Evolutionary conservation across 2,329 filamentous ascomycete genomes (phyloP).

Genomic region (Xylogone sp.): DNA sequence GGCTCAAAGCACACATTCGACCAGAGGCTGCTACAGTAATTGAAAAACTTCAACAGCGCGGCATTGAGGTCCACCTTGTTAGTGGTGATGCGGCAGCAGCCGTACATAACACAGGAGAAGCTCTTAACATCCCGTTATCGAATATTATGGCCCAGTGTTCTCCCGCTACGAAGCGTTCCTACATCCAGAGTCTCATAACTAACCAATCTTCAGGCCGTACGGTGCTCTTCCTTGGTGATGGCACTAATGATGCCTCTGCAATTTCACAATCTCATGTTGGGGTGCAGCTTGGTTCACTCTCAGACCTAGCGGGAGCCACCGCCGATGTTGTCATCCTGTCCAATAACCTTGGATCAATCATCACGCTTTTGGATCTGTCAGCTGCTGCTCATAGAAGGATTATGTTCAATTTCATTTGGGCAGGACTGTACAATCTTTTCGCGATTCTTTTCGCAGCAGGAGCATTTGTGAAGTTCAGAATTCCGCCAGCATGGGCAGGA

Average conservation of each 20-base stretch:
- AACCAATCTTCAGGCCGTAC: slow-evolving; percentile 15
- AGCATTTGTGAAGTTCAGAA: slow-evolving; percentile 49
- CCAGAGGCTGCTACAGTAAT: slow-evolving; percentile 35
- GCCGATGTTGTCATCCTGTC: slow-evolving; percentile 68
- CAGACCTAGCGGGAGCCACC: slow-evolving; percentile 62
- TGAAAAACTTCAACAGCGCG: slow-evolving; percentile 29
- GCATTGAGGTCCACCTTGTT: slow-evolving; percentile 42
- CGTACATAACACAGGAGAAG: slow-evolving; percentile 35
- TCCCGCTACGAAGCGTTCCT: slow-evolving; percentile 29
- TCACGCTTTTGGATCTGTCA: slow-evolving; percentile 52
- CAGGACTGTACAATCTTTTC: slow-evolving; percentile 56
- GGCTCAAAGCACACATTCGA: slow-evolving; percentile 41
- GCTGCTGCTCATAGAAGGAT: slow-evolving; percentile 36
- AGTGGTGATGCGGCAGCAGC: slow-evolving; percentile 48
- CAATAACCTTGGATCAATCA: slow-evolving; percentile 49
- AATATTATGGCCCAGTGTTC: slow-evolving; percentile 28
- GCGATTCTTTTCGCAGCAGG: slow-evolving; percentile 58
- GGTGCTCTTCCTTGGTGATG: slow-evolving; percentile 72
- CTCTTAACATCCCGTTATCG: slow-evolving; percentile 32
- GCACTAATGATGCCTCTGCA: slow-evolving; percentile 74
- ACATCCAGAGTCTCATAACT: slow-evolving; percentile 11
- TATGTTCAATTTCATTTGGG: slow-evolving; percentile 60
- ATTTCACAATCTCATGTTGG: slow-evolving; percentile 69
- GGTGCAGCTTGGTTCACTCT: slow-evolving; percentile 59
- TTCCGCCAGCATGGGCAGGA: slow-evolving; percentile 56